Conservation (phyloP, 1,284 basidiomycete genomes). For the Hemileccinum hortonii region DNA sequence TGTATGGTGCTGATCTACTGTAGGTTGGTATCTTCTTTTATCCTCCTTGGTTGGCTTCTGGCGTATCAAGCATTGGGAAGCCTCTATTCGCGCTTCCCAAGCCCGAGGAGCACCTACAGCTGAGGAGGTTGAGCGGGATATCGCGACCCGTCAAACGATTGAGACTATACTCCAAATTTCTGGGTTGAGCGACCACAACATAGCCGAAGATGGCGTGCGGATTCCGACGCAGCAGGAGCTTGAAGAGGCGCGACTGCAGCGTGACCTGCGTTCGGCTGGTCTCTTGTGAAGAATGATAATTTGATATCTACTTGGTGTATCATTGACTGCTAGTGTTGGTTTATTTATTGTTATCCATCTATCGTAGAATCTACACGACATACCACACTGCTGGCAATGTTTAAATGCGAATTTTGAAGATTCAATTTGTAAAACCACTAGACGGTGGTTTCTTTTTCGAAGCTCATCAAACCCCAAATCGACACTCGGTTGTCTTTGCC, state of each 20-base stretch:
- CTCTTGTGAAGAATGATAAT: constrained; percentile 38
- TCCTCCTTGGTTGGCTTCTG: constrained; percentile 80
- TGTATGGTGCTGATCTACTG: constrained; percentile 4
- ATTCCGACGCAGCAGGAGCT: constrained; percentile 34
- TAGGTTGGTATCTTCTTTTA: constrained; percentile 87
- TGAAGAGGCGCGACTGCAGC: constrained; percentile 48
- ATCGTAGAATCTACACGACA: constrained; percentile 11
- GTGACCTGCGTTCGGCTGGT: constrained; percentile 55
- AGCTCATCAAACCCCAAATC: constrained; percentile 77
- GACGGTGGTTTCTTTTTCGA: constrained; percentile 39
- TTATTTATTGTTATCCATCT: constrained; percentile 21
- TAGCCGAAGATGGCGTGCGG: constrained; percentile 18
- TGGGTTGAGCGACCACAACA: constrained; percentile 13
- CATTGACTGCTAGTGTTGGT: background rate
- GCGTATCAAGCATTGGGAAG: constrained; percentile 81
- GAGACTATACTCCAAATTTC: constrained; percentile 48
- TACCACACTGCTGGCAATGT: too few species aligned
- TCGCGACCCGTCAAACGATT: constrained; percentile 46
- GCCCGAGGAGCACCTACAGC: constrained; percentile 35
- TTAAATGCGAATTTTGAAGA: background rate
- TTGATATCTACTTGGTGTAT: constrained; percentile 1
- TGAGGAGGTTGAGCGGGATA: constrained; percentile 48
- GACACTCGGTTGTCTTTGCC: constrained; percentile 75
- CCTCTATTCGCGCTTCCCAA: constrained; percentile 52
- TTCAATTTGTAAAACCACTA: background rate